Evolutionary conservation across 108 stramenopile species (phyloP), one percentile per base, ranked within the genome.

Genomic region (Pelagomonas calceolata): DNA sequence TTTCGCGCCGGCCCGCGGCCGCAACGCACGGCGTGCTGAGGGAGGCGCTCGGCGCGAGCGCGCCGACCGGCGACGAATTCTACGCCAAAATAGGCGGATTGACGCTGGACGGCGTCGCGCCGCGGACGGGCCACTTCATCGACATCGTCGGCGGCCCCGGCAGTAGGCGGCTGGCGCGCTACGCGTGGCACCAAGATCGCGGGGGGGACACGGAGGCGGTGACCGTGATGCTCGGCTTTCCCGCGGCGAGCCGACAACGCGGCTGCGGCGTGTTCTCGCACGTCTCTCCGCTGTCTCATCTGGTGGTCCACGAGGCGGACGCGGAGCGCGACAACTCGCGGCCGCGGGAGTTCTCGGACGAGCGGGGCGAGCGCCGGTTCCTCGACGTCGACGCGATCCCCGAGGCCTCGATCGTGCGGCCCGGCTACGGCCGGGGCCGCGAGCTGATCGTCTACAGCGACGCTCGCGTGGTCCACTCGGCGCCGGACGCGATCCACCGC

Each of bases 191-290:
- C 70, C 80, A 86, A 36, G 88, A 91, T 70, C 51, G 51, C 21
- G 26, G 21, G 78, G 79, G 17, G 87, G 90, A 32, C 68, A 46
- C 9, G 21, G 32, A 14, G 66, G 66, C 34, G 34, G 65, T 69
- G n/a, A 91, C 90, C 29, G 90, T 89, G 26, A 72, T 91, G 76
- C 76, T 83, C 72, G 90, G 90, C 4, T 91, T 87, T 67, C 90
- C 90, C 21, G 73, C 72, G 31, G 85, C 86, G 44, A 84, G 88
- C 73, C 64, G 79, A 66, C 87, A 89, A 64, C 64, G 71, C 51
- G 87, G 87, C 33, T 65, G 67, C 18, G 90, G 90, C 63, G 90
- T 91, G 17, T 91, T 89, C 71, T 80, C 80, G 34, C 90, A 91
- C 78, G 70, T 85, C 14, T 73, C 88, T 4, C 68, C 79, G 32